Conservation (phyloP, 495 filamentous ascomycete genomes). For the Penicillium egyptiacum region DNA sequence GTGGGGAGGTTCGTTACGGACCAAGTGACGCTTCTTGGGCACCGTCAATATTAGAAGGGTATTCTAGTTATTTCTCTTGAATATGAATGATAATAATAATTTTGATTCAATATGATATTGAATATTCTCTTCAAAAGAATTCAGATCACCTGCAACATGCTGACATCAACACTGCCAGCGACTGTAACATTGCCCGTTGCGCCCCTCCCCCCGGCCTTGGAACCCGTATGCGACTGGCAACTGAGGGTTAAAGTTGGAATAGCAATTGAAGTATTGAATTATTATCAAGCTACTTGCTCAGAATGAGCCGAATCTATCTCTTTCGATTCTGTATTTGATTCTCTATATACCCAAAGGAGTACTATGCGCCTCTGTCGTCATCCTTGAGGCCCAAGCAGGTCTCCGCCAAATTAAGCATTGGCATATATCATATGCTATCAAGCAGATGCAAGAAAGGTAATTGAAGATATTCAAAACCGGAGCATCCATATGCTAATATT, state of each 20-base stretch:
- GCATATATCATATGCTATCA: not conserved
- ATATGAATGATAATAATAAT: not conserved
- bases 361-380: slow-evolving; percentile 31
- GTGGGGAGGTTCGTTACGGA: slow-evolving; percentile 24
- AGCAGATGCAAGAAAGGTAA: not conserved
- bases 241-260: slow-evolving; percentile 2
- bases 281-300: not conserved
- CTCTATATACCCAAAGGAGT: slow-evolving; percentile 1
- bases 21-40: not conserved
- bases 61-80: not conserved
- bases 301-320: not conserved
- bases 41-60: not conserved
- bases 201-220: slow-evolving; percentile 7
- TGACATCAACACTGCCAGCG: slow-evolving; percentile 33
- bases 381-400: slow-evolving; percentile 15
- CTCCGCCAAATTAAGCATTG: slow-evolving; percentile 10
- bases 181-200: slow-evolving; percentile 30
- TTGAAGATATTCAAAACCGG: not conserved
- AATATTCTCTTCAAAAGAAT: not conserved
- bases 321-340: not conserved
- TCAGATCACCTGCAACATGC: slow-evolving; percentile 8
- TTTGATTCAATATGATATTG: not conserved
- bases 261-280: not conserved
- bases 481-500: not conserved
- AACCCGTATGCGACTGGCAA: slow-evolving; percentile 11